Base-by-base conservation (phyloP, 2,329 filamentous ascomycete genomes). In the Xylariaceae sp. region DNA sequence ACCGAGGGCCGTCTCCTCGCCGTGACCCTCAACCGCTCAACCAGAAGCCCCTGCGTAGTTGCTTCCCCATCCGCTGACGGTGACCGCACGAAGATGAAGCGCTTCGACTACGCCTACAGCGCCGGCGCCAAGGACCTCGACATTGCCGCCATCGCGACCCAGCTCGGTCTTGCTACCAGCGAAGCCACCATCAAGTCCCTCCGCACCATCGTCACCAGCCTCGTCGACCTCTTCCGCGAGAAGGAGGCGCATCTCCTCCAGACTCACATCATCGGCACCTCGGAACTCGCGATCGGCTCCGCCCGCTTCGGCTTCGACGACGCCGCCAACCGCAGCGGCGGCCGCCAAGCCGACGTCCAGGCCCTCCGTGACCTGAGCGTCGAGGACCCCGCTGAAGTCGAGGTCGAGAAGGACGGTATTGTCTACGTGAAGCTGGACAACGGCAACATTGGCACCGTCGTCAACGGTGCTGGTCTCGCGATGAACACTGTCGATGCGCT, bases 401-500 rank as follows among this genome's bases (percentile, higher is more conserved):
- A 85, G 65, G 87, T 84, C 1, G 86, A 88, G 69, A 79, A 82
- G 59, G 78, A 86, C 59, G 90, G 90, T 2, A 91, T 96, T 66
- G 88, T 94, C 0, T 95, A 92, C 72, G 82, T 95, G 64, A 87
- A 83, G 67, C 74, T 81, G 59, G 55, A 60, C 2, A 66, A 73
- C 1, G 78, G 80, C 2, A 70, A 85, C 62, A 87, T 96, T 56
- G 92, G 90, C 44, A 96, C 89, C 0, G 78, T 95, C 64, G 90
- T 96, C 64, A 96, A 96, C 69, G 91, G 92, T 49, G 92, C 92
- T 0, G 92, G 92, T 0, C 81, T 96, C 1, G 91, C 91, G 0
- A 94, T 96, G 89, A 94, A 94, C 71, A 96, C 91, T 0, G 86
- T 92, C 61, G 92, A 96, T 71, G 88, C 89, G 0, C 82, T 96